Evolutionary conservation across 768 basidiomycete species (phyloP).

Genomic region (Mycena belliarum): DNA sequence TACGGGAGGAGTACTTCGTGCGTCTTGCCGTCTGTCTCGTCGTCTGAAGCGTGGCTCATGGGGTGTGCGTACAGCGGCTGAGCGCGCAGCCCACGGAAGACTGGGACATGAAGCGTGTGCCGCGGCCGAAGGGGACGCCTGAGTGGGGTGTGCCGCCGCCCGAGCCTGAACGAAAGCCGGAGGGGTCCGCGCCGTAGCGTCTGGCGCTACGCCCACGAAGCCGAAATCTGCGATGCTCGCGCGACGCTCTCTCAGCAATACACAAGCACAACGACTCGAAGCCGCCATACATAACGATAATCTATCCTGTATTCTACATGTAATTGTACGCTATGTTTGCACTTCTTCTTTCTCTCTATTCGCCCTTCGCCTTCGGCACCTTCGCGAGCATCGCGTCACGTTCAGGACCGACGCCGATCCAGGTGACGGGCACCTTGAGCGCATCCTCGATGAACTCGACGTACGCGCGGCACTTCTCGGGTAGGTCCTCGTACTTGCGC

Average conservation of each 20-base stretch:
- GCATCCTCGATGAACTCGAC: conserved; percentile 83
- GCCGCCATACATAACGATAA: background rate
- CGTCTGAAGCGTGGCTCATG: background rate
- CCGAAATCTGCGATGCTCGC: background rate
- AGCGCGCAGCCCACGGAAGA: conserved; percentile 63
- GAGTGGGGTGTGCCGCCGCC: conserved; percentile 90
- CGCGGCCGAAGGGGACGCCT: conserved; percentile 81
- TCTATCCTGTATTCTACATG: background rate
- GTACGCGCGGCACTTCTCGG: conserved; percentile 83
- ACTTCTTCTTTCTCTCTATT: conserved; percentile 12
- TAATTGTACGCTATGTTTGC: conserved; percentile 7
- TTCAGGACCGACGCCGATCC: conserved; percentile 92
- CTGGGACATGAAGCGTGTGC: conserved; percentile 87
- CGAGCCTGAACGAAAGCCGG: conserved; percentile 35
- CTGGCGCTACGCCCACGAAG: too few relatives aligned
- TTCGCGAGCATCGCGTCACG: conserved; percentile 71
- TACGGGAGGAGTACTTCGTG: conserved; percentile 95
- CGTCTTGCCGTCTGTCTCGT: background rate
- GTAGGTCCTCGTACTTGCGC: conserved; percentile 71
- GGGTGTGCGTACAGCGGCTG: conserved; percentile 50
- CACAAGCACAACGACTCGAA: too few relatives aligned
- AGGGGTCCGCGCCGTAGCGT: background rate
- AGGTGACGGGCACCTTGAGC: conserved; percentile 74
- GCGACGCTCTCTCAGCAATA: too few relatives aligned
- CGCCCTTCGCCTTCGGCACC: background rate